A percentile compares a stretch with the other conserved stretches of the same genome.
phyloP scores from a whole-genome alignment of 306 rosid genomes.

The Senna tora region DNA sequence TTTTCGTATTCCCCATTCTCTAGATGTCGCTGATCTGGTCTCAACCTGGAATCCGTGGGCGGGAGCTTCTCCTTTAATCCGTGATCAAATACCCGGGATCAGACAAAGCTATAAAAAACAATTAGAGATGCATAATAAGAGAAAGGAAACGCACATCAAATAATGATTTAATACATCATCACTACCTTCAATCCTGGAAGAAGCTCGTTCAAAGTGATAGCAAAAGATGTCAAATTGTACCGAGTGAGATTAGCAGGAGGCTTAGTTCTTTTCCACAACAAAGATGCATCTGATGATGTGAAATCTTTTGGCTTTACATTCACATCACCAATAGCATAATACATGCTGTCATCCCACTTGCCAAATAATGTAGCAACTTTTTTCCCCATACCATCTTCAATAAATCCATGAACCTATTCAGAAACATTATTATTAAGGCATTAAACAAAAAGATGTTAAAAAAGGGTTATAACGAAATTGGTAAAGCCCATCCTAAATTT shows the following conservation, averaged over 20 bases:
- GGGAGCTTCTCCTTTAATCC: slow-evolving; percentile 99
- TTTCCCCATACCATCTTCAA: slow-evolving; percentile 74
- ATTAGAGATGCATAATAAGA: slow-evolving; percentile 58
- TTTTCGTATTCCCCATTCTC: slow-evolving; percentile 97
- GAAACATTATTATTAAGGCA: slow-evolving; percentile 9
- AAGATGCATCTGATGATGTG: slow-evolving; percentile 49
- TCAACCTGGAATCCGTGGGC: slow-evolving; percentile 95
- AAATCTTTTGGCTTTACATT: slow-evolving; percentile 58
- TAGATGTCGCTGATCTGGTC: slow-evolving; percentile 97
- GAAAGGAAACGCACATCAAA: slow-evolving; percentile 44
- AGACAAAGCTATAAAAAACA: slow-evolving; percentile 70
- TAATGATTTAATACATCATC: slow-evolving; percentile 48
- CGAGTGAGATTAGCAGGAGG: slow-evolving; percentile 78
- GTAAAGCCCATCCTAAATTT: background rate
- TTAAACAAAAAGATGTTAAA: background rate
- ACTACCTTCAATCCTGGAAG: slow-evolving; percentile 83
- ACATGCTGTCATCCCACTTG: slow-evolving; percentile 92
- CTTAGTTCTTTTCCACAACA: slow-evolving; percentile 82
- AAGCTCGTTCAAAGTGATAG: slow-evolving; percentile 87
- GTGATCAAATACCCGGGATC: slow-evolving; percentile 87
- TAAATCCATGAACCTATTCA: slow-evolving; percentile 81
- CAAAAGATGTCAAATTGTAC: slow-evolving; percentile 93
- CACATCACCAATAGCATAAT: slow-evolving; percentile 64
- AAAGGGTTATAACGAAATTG: background rate
- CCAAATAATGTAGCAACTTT: slow-evolving; percentile 81